Base-by-base conservation (phyloP, 2,329 filamentous ascomycete genomes). In the Aureobasidium sp. region DNA sequence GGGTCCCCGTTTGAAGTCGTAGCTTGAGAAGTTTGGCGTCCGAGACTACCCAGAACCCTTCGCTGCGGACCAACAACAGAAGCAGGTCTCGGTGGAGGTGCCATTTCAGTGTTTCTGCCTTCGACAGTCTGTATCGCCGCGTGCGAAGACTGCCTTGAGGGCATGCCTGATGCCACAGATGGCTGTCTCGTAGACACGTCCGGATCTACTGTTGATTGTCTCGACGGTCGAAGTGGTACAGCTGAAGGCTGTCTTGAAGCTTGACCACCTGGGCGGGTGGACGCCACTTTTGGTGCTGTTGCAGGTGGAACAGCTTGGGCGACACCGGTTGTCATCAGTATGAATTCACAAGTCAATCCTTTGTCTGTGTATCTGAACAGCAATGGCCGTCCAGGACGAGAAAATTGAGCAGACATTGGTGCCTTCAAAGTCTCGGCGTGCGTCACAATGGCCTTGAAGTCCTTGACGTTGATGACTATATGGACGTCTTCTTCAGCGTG, bases 241-340 rank as follows among this genome's bases (percentile, higher is more conserved):
- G 25, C 45, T 29, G 71, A 72, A 57, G 67, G 66, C 17, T 70
- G 66, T 31, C 70, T 68, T 7, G 73, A 64, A 66, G 70, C 47
- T 66, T 73, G 48, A 72, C 76, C 58, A 12, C 9, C 34, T 11
- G 51, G 49, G 56, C 73, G 53, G 71, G 75, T 64, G 70, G 74
- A 63, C 69, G 74, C 56, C 71, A 76, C 63, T 47, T 65, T 68
- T 15, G 66, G 69, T 48, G 68, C 67, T 17, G 66, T 70, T 5
- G 78, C 74, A 5, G 72, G 68, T 17, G 62, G 57, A n/a, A 47
- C 27, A 11, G 59, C 57, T 17, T 72, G 75, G 66, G 77, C 76
- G 59, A 91, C 88, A 15, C 89, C 89, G 9, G 88, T 85, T 0
- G 89, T 93, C 88, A 91, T 92, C 64, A 93, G 81, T 47, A 91